Evolutionary conservation across 1,284 basidiomycete genomes (phyloP).

Genomic region (Golubevia pallescens): DNA sequence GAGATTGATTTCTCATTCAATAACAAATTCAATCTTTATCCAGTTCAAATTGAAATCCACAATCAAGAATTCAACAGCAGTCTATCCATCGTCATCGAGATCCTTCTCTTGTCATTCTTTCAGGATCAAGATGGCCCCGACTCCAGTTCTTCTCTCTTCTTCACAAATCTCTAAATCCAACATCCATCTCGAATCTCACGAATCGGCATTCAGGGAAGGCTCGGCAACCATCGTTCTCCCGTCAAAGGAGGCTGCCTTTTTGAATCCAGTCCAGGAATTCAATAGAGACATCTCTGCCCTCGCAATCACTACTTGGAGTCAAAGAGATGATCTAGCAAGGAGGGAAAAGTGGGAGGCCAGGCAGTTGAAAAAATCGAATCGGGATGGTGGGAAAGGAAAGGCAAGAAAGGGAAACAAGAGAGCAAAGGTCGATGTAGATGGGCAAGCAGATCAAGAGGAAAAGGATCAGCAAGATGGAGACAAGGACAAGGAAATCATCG

Average conservation of each 20-base stretch:
- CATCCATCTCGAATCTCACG: slow-evolving; percentile 38
- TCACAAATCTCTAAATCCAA: slow-evolving; percentile 35
- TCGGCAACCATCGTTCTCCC: slow-evolving; percentile 60
- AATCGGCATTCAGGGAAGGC: slow-evolving; percentile 56
- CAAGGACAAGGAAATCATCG: slow-evolving; percentile 47
- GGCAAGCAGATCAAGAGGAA: neutral
- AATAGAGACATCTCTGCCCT: slow-evolving; percentile 92
- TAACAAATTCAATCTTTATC: no score
- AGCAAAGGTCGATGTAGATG: slow-evolving; percentile 10
- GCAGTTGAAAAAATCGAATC: slow-evolving; percentile 58
- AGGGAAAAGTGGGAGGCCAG: slow-evolving; percentile 71
- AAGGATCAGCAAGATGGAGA: no score
- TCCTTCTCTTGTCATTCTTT: neutral
- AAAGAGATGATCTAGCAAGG: slow-evolving; percentile 75
- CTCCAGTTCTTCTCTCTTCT: slow-evolving; percentile 42
- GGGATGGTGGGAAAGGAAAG: no score
- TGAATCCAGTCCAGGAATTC: slow-evolving; percentile 98
- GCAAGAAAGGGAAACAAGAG: neutral
- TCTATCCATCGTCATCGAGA: no score
- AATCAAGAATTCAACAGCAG: no score
- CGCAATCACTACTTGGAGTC: slow-evolving; percentile 83
- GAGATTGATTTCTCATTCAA: no score
- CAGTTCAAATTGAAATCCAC: no score
- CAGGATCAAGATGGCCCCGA: slow-evolving; percentile 44
- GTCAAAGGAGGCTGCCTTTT: slow-evolving; percentile 70